Evolutionary conservation across 2,329 filamentous ascomycete species (phyloP), one percentile per base, ranked within the genome.

Genomic region (Pseudopithomyces chartarum): DNA sequence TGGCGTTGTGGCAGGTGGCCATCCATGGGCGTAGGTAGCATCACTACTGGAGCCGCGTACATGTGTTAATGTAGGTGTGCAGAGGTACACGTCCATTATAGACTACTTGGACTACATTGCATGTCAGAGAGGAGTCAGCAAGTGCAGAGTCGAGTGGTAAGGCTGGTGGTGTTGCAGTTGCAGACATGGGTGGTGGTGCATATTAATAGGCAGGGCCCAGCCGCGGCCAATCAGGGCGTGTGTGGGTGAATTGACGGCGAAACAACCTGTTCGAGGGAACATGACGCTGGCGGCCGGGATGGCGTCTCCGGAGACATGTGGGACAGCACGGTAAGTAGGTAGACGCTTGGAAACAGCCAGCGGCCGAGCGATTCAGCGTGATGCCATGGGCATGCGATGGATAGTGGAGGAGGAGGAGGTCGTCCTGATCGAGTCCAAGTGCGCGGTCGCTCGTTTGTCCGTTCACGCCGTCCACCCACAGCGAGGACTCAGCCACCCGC

Each of bases 131-230:
- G 7, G 5, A 17, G 15, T 19, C 11, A 12, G 13, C 5, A 15
- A 8, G 34, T 40, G 47, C 47, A 17, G 40, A 19, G 34, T 15
- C 3, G 36, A 40, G 47, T 19, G 20, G 10, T 29, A 47, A 47
- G 33, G 38, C 13, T 40, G n/a, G 23, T 13, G 45, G 23, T 13
- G 45, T 11, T 29, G 15, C 23, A 29, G 20, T 26, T 40, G 38
- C 38, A 40, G 38, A 36, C 48, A 42, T 17, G 19, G 33, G 10
- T 49, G 46, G 33, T 42, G 15, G 29, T 64, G 63, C 56, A 43
- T 52, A 59, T 50, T 48, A 46, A 53, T 34, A 61, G 22, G 22
- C 36, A n/a, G 17, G 48, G 53, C 59, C 62, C 65, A 68, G 66
- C 57, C 60, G 56, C n/a, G 39, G 60, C 56, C 54, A 43, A 43